Evolutionary conservation across 2,329 filamentous ascomycete species (phyloP).

Genomic region (Samsoniella hepiali): DNA sequence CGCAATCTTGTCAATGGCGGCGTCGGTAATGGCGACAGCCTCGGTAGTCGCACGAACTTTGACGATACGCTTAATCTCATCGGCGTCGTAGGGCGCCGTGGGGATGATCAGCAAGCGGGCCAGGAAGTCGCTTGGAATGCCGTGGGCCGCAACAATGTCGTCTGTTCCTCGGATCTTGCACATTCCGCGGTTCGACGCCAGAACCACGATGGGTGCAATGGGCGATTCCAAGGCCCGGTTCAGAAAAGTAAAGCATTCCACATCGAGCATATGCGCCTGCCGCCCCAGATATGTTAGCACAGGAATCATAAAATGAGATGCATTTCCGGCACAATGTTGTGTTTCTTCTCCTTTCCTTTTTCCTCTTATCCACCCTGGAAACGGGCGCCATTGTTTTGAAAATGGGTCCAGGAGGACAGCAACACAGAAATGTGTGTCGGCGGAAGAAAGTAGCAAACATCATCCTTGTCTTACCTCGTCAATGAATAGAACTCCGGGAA

Average conservation of each 20-base stretch:
- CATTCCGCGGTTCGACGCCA: slow-evolving; percentile 94
- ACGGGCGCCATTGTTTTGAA: background rate
- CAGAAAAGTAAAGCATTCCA: slow-evolving; percentile 98
- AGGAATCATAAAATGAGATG: background rate
- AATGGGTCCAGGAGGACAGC: background rate
- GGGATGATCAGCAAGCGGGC: slow-evolving; percentile 93
- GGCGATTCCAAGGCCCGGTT: slow-evolving; percentile 95
- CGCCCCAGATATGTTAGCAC: slow-evolving; percentile 22
- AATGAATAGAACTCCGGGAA: slow-evolving; percentile 97
- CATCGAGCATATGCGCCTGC: slow-evolving; percentile 98
- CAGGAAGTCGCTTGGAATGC: slow-evolving; percentile 89
- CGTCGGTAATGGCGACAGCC: slow-evolving; percentile 72
- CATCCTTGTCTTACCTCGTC: slow-evolving; percentile 69
- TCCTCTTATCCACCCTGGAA: background rate
- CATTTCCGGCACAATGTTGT: slow-evolving; percentile 8
- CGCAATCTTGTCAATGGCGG: slow-evolving; percentile 81
- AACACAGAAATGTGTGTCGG: background rate
- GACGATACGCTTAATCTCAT: slow-evolving; percentile 92
- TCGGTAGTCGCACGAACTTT: slow-evolving; percentile 80
- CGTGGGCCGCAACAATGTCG: slow-evolving; percentile 81
- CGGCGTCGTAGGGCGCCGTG: slow-evolving; percentile 80
- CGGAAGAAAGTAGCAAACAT: slow-evolving; percentile 9
- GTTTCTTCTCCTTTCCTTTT: background rate
- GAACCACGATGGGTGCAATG: slow-evolving; percentile 94
- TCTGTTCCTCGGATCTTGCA: slow-evolving; percentile 87